These are phyloP conservation scores for Bruguiera parviflora DNA, from an alignment of 345 rosid species.

Conservation along the genomic window DNA sequence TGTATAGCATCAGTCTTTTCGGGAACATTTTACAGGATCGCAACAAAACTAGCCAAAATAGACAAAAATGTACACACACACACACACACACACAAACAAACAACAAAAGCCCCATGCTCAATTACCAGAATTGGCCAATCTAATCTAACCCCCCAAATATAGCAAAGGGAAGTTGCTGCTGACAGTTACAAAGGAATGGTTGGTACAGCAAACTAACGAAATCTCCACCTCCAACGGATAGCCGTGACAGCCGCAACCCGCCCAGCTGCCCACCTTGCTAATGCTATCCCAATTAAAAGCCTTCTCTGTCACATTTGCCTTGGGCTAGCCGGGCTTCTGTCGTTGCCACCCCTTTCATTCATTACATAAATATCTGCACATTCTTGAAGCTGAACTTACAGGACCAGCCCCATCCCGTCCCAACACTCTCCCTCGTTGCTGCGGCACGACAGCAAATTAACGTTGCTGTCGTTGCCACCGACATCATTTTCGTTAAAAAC, in stretches of 20 bases:
- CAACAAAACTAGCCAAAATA: too few relatives aligned
- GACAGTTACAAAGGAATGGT: conserved; percentile 22
- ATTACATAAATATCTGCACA: background rate
- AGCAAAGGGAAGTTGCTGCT: background rate
- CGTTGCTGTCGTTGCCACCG: background rate
- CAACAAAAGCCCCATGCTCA: background rate
- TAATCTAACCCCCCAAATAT: conserved; percentile 10
- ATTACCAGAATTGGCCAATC: background rate
- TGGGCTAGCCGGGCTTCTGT: conserved; percentile 8
- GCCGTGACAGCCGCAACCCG: conserved; percentile 12
- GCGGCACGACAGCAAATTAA: conserved; percentile 5
- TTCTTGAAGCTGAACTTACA: too few relatives aligned
- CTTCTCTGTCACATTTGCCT: background rate
- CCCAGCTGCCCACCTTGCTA: background rate
- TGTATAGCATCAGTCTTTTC: too few relatives aligned
- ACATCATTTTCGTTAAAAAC: background rate
- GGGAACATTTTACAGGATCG: too few relatives aligned
- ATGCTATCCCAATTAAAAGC: conserved; percentile 15
- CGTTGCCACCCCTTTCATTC: background rate
- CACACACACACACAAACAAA: background rate
- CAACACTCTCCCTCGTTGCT: too few relatives aligned
- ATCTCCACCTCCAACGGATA: conserved; percentile 1
- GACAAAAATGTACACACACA: too few relatives aligned
- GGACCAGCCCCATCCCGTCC: too few relatives aligned
- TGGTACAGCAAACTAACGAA: background rate